Conservation (phyloP, 352 stramenopile species). For the Pythium brassicae region DNA sequence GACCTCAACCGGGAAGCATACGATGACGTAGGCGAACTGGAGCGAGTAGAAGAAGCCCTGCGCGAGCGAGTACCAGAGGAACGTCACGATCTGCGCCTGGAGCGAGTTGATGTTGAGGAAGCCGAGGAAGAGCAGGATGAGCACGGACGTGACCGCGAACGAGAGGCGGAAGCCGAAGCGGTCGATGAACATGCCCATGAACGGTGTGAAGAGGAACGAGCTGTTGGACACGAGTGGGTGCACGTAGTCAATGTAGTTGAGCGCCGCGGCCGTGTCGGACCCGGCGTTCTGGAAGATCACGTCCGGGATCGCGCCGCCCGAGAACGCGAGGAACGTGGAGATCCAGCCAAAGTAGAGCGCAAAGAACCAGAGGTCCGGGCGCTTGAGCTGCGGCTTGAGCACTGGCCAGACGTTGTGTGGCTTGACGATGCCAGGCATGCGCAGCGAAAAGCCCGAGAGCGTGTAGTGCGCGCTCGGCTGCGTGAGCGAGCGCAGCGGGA, state of each 20-base stretch:
- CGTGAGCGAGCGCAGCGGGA: slow-evolving; percentile 18
- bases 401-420: slow-evolving; percentile 14
- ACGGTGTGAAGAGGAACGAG: slow-evolving; percentile 23
- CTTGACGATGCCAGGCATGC: slow-evolving; percentile 14
- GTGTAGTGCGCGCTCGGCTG: slow-evolving; percentile 9
- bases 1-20: slow-evolving; percentile 30
- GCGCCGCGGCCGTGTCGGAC: slow-evolving; percentile 2
- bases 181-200: slow-evolving; percentile 24
- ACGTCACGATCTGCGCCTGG: slow-evolving; percentile 21
- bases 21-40: slow-evolving; percentile 31
- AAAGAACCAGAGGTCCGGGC: slow-evolving; percentile 24
- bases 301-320: slow-evolving; percentile 22
- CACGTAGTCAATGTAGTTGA: slow-evolving; percentile 26
- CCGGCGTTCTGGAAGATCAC: slow-evolving; percentile 19
- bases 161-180: slow-evolving; percentile 16
- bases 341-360: slow-evolving; percentile 27
- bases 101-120: slow-evolving; percentile 22
- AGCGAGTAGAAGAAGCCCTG: slow-evolving; percentile 27
- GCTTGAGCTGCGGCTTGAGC: slow-evolving; percentile 17
- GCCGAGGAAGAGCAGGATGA: slow-evolving; percentile 21
- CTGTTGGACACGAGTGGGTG: slow-evolving; percentile 21
- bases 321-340: slow-evolving; percentile 26
- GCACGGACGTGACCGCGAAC: slow-evolving; percentile 15
- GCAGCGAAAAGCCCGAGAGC: slow-evolving; percentile 19
- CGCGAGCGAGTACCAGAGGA: slow-evolving; percentile 22